Evolutionary conservation across 352 stramenopile species (phyloP), one percentile per base, ranked within the genome.

Genomic region (Globisporangium abappressorium): DNA sequence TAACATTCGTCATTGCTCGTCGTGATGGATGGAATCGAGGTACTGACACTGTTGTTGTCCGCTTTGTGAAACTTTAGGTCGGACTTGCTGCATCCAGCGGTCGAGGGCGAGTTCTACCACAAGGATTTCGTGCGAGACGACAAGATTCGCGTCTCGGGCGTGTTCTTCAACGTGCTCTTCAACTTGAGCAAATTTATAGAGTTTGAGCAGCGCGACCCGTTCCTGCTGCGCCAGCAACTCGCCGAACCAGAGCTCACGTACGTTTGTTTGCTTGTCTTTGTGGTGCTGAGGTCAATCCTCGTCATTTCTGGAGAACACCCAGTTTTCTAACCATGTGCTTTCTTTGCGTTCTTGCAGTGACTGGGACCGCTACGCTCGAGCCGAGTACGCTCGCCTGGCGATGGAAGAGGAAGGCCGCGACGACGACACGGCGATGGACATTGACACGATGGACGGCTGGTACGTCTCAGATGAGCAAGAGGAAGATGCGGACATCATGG

Each of bases 141-240:
- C 76, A 94, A 94, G 73, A 94, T 96, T 60, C 87, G 88, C 41
- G 76, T 99, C 24, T 95, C 94, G 0, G 98, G 98, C 24, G 96
- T 98, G 28, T 94, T 99, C 57, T 99, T 99, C 81, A 98, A 99
- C 81, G 97, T 98, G 38, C 84, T 99, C 26, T 99, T 99, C 86
- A 99, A 99, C 79, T 81, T 99, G 46, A 99, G 98, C 91, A 99
- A 99, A 76, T 99, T 99, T 65, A 97, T 99, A 54, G 89, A 97
- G 65, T 99, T 99, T 78, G 98, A 99, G 81, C 93, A 98, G 75
- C 85, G 97, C 24, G 98, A 99, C 79, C 97, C 97, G 20, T 99
- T 99, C 78, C 80, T 98, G 43, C 85, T 99, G 72, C 92, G 97
- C 49, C 96, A 99, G 73, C 88, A 96, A 66, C 75, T 96, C n/a